Evolutionary conservation across 225 moss, liverwort and hornwort genomes (phyloP).

Genomic region (Marchantia paleacea): DNA sequence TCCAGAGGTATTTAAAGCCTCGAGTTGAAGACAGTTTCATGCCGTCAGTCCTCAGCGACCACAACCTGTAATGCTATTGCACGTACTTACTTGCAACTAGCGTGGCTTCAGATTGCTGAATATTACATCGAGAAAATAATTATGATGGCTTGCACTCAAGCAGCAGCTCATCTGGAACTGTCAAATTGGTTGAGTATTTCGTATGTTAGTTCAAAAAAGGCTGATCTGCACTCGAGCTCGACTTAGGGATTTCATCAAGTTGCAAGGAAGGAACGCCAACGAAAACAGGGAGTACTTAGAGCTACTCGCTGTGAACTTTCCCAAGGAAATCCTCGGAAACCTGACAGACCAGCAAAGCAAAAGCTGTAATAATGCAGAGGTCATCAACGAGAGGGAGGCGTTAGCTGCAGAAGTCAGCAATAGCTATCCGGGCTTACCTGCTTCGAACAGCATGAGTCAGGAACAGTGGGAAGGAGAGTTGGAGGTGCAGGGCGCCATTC

Average conservation of each 20-base stretch:
- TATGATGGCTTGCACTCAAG: conserved; percentile 4
- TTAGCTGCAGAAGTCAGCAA: background rate
- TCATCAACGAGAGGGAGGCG: background rate
- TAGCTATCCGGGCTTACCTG: conserved; percentile 28
- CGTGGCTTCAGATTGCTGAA: too few relatives aligned
- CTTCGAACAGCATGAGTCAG: conserved; percentile 43
- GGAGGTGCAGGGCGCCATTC: background rate
- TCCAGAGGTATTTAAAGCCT: too few relatives aligned
- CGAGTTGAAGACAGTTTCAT: too few relatives aligned
- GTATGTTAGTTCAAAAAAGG: background rate
- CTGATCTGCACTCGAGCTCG: background rate
- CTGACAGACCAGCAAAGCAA: background rate
- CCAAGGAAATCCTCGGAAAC: background rate
- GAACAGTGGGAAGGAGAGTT: conserved; percentile 24
- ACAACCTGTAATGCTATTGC: too few relatives aligned
- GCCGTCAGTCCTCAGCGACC: too few relatives aligned
- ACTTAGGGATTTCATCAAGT: background rate
- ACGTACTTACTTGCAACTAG: too few relatives aligned
- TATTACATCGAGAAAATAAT: too few relatives aligned
- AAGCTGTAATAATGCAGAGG: too few relatives aligned
- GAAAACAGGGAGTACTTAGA: background rate
- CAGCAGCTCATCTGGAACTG: background rate
- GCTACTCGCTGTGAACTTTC: background rate
- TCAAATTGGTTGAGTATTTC: background rate
- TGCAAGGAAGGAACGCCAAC: background rate